phyloP scores from a whole-genome alignment of 805 yeast genomes.

The Hanseniaspora singularis region DNA sequence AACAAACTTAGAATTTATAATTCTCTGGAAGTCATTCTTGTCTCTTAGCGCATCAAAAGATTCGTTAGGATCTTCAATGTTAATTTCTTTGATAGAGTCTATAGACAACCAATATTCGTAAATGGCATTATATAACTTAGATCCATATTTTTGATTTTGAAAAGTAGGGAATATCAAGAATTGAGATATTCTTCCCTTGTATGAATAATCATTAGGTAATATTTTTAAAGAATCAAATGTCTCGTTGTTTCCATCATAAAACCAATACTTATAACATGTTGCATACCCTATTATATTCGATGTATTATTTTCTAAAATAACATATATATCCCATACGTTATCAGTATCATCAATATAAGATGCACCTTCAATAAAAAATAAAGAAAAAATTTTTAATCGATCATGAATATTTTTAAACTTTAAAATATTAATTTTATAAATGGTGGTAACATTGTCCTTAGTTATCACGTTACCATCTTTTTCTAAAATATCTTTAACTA shows the following conservation, averaged over 20 bases:
- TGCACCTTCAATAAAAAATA: conserved; percentile 88
- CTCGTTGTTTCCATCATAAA: conserved; percentile 42
- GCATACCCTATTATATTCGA: conserved; percentile 59
- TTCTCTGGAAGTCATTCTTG: conserved; percentile 49
- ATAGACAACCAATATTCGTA: conserved; percentile 46
- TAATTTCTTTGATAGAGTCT: conserved; percentile 48
- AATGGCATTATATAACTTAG: conserved; percentile 46
- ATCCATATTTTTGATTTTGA: conserved; percentile 67
- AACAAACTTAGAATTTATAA: conserved; percentile 1
- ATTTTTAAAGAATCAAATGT: conserved; percentile 35
- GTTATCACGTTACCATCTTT: conserved; percentile 28
- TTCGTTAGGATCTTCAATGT: conserved; percentile 91
- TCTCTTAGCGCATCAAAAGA: conserved; percentile 85
- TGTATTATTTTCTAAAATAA: conserved; percentile 32
- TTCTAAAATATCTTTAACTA: conserved; percentile 19
- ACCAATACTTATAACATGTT: conserved; percentile 77
- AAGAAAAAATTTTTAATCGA: conserved; percentile 65
- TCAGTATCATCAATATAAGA: conserved; percentile 71
- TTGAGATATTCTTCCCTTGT: conserved; percentile 74
- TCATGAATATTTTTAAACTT: conserved; percentile 41
- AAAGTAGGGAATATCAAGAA: conserved; percentile 74
- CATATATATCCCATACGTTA: conserved; percentile 66
- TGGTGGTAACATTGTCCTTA: conserved; percentile 29
- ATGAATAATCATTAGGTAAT: conserved; percentile 22
- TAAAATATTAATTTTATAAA: conserved; percentile 35